Base-by-base conservation (phyloP, 148 eudicot species). In the Rhododendron ferrugineum region DNA sequence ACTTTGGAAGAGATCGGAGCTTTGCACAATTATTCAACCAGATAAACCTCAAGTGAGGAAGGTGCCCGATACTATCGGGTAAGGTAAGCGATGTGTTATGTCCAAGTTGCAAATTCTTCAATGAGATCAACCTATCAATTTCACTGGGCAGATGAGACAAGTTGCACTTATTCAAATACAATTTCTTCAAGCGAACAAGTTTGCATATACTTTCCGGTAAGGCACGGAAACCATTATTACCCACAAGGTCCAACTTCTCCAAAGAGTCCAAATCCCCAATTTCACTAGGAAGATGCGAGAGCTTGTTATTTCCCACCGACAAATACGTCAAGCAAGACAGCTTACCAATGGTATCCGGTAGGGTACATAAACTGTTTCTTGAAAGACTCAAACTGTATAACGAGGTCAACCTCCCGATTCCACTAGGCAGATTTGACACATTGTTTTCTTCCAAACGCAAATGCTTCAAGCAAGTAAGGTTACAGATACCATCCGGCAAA, bases 121-220 rank as follows among this genome's bases (percentile, higher is more conserved):
- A 10, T 10, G 49, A 46, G 2, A 10, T 1, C 49, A 46, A 46
- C 49, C 11, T 10, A 7, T 10, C 47, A 44, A 44, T 7, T 44
- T 8, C 40, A 37, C 40, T 37, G 40, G 40, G 40, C 40, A 37
- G 40, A 37, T 37, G 40, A 37, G 40, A 37, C 40, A 37, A 37
- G 40, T 37, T 37, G 40, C 40, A 58, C 0, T 37, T 5, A 5
- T 0, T 1, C 18, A 60, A 23, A 60, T 9, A 0, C 15, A 66
- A 26, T 0, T 26, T 0, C 34, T 26, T 0, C 14, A 66, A n/a
- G 11, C n/a, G 16, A 6, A 5, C 6, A 78, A n/a, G 18, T 2
- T 18, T 15, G 60, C 22, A 18, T 20, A 18, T 15, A 18, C 60
- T 54, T 15, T 54, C 60, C 1, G 80, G 80, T 23, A 78, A 30